Conservation (phyloP, 2,329 filamentous ascomycete genomes). For the Cladosporium austrohemisphaericum region DNA sequence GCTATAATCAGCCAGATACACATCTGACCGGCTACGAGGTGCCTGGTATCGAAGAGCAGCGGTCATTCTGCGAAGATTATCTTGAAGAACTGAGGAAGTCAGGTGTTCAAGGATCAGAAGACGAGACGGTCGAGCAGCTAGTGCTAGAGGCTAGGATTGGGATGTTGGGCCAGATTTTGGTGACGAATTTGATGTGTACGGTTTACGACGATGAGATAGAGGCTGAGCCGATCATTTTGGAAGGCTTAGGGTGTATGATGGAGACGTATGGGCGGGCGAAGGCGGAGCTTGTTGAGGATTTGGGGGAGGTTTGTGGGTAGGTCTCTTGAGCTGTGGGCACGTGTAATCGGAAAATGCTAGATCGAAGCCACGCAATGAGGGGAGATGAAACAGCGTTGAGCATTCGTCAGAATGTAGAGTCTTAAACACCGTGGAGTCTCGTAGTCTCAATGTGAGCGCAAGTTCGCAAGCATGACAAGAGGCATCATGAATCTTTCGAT, state of each 20-base stretch:
- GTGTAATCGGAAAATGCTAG: too few relatives aligned
- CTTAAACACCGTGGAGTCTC: too few relatives aligned
- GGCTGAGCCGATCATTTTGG: slow-evolving; percentile 4
- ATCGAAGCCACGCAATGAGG: too few relatives aligned
- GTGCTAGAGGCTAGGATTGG: slow-evolving; percentile 12
- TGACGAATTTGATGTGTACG: slow-evolving; percentile 12
- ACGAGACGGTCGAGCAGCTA: slow-evolving; percentile 14
- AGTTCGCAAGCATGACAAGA: too few relatives aligned
- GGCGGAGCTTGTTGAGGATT: neutral
- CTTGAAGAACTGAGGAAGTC: slow-evolving; percentile 4
- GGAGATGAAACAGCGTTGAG: too few relatives aligned
- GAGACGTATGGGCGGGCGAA: slow-evolving; percentile 6
- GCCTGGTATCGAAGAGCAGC: slow-evolving; percentile 1
- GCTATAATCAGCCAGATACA: slow-evolving; percentile 4
- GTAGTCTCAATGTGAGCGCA: too few relatives aligned
- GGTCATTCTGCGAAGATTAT: slow-evolving; percentile 11
- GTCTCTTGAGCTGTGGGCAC: too few relatives aligned
- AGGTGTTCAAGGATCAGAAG: neutral
- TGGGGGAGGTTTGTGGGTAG: too few relatives aligned
- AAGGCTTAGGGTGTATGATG: slow-evolving; percentile 6
- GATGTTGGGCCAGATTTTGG: slow-evolving; percentile 8
- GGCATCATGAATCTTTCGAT: too few relatives aligned
- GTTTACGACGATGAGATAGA: slow-evolving; percentile 6
- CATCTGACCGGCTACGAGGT: slow-evolving; percentile 2
- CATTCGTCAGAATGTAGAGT: too few relatives aligned